Evolutionary conservation across 23 red algal genomes (phyloP).

Genomic region (Gracilaria caudata): DNA sequence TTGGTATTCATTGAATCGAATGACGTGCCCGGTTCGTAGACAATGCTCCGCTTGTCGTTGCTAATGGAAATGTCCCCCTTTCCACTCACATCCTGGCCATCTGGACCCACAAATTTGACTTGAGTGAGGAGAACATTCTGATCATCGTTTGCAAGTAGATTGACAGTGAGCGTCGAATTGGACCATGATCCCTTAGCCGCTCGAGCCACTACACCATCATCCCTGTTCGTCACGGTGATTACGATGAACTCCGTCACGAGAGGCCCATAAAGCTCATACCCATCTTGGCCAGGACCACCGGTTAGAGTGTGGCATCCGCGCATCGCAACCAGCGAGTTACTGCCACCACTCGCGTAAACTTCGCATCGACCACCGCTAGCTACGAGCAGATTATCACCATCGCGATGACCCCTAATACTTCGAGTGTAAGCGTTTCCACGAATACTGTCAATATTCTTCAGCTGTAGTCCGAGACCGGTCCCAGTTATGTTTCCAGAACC

Average conservation of each 20-base stretch:
- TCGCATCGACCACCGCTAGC: slow-evolving; percentile 8
- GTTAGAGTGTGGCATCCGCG: slow-evolving; percentile 24
- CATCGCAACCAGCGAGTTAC: slow-evolving; percentile 24
- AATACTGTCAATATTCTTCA: slow-evolving; percentile 10
- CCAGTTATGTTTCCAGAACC: neutral
- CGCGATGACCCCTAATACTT: neutral
- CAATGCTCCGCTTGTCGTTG: neutral
- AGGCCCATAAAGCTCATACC: slow-evolving; percentile 36
- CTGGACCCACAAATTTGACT: neutral
- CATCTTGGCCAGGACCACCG: neutral
- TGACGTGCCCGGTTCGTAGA: neutral
- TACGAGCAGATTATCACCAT: slow-evolving; percentile 8
- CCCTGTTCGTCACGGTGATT: slow-evolving; percentile 5
- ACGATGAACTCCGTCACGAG: slow-evolving; percentile 2
- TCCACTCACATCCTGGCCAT: neutral
- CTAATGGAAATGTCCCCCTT: neutral
- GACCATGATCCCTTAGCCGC: slow-evolving; percentile 2
- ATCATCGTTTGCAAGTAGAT: neutral
- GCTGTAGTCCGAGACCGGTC: neutral
- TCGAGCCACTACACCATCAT: neutral
- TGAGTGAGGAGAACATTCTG: neutral
- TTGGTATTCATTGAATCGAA: neutral
- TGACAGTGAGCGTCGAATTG: neutral
- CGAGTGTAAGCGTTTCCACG: neutral
- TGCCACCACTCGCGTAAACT: slow-evolving; percentile 4